phyloP scores from a whole-genome alignment of 1,284 basidiomycete species.

The Grifola frondosa region DNA sequence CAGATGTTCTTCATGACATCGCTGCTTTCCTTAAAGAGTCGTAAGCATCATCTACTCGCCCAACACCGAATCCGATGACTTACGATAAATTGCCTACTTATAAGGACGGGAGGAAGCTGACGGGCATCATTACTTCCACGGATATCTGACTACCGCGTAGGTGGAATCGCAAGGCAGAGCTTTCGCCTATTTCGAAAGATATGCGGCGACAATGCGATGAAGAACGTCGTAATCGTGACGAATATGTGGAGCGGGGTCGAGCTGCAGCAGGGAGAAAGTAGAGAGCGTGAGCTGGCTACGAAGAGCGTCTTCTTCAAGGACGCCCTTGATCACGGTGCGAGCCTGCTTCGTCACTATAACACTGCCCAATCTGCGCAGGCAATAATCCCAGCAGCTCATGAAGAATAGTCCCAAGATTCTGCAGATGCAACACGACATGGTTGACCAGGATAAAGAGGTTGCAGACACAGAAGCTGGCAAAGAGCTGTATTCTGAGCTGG shows the following conservation, averaged over 20 bases:
- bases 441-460: conserved; percentile 7
- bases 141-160: conserved; percentile 52
- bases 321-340: conserved; percentile 13
- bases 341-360: conserved; percentile 12
- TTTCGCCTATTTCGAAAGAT: conserved; percentile 49
- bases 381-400: conserved; percentile 3
- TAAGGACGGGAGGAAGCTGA: conserved; percentile 36
- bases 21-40: conserved; percentile 36
- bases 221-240: conserved; percentile 51
- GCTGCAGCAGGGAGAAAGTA: conserved; percentile 4
- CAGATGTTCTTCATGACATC: conserved; percentile 36
- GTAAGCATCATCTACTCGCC: conserved; percentile 26
- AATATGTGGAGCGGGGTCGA: conserved; percentile 50
- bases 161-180: conserved; percentile 47
- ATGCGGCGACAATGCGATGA: conserved; percentile 47
- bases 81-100: conserved; percentile 30
- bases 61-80: no score
- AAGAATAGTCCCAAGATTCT: conserved; percentile 2
- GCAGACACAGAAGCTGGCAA: conserved; percentile 7
- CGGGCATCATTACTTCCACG: conserved; percentile 55
- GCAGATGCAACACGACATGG: conserved; percentile 12
- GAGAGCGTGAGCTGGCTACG: conserved; percentile 13
- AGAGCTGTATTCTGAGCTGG: conserved; percentile 9
- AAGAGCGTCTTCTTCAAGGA: conserved; percentile 14
- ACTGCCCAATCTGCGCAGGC: conserved; percentile 5